Conservation (phyloP, 768 basidiomycete species). For the Suillus subalutaceus region DNA sequence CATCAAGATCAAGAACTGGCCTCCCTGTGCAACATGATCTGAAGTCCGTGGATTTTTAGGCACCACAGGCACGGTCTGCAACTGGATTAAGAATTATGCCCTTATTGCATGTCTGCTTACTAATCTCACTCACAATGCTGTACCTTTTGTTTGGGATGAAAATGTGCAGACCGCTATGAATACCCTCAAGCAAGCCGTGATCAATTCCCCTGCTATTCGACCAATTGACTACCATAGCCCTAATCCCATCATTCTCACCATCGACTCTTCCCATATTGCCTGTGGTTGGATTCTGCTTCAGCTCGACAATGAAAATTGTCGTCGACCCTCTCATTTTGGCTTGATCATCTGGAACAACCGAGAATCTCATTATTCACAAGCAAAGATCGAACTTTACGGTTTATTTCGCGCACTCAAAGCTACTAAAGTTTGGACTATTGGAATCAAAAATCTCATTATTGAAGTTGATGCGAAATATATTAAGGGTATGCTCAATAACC, state of each 20-base stretch:
- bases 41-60: slow-evolving; percentile 37
- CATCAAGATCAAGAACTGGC: slow-evolving; percentile 24
- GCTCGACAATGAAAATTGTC: slow-evolving; percentile 23
- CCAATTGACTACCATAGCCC: slow-evolving; percentile 36
- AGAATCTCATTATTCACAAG: slow-evolving; percentile 16
- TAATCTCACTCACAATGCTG: background rate
- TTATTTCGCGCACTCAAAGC: slow-evolving; percentile 23
- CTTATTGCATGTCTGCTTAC: slow-evolving; percentile 23
- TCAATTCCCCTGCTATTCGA: slow-evolving; percentile 28
- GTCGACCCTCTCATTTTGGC: slow-evolving; percentile 36
- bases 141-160: too few species aligned
- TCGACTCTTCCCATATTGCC: slow-evolving; percentile 35
- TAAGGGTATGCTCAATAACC: slow-evolving; percentile 34
- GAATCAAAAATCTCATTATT: slow-evolving; percentile 21
- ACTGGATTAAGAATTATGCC: slow-evolving; percentile 36
- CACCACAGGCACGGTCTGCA: slow-evolving; percentile 26
- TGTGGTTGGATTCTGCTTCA: slow-evolving; percentile 35
- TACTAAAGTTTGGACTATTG: slow-evolving; percentile 18
- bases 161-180: too few species aligned
- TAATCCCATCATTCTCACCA: slow-evolving; percentile 23
- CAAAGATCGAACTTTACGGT: slow-evolving; percentile 33
- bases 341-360: slow-evolving; percentile 39
- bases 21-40: slow-evolving; percentile 13
- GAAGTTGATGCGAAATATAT: slow-evolving; percentile 33
- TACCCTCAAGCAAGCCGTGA: slow-evolving; percentile 29